phyloP scores from a whole-genome alignment of 2,329 filamentous ascomycete species.

The Exophiala sp. region DNA sequence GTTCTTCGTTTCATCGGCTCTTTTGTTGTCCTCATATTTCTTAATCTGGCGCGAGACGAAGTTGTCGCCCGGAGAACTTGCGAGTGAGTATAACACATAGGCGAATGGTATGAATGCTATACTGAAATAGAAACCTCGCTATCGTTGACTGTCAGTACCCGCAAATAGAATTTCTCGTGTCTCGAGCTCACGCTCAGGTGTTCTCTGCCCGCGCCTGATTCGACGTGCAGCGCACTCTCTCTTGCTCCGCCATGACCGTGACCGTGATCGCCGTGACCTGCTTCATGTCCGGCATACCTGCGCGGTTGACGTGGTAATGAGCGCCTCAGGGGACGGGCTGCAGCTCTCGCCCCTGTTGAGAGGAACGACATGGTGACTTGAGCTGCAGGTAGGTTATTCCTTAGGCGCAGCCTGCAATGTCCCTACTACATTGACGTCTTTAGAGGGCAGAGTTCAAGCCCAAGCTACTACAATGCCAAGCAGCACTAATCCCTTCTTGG shows the following conservation, averaged over 20 bases:
- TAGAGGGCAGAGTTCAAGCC: not conserved
- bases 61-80: constrained; percentile 24
- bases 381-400: constrained; percentile 16
- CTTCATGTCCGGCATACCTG: constrained; percentile 43
- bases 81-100: constrained; percentile 42
- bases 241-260: constrained; percentile 30
- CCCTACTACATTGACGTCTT: constrained; percentile 5
- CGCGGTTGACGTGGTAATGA: constrained; percentile 33
- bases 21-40: constrained; percentile 37
- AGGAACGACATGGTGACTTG: constrained; percentile 22
- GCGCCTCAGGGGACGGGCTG: constrained; percentile 26
- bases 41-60: constrained; percentile 19
- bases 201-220: constrained; percentile 43
- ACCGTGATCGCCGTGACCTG: constrained; percentile 29
- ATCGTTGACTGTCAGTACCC: constrained; percentile 20
- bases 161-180: constrained; percentile 3
- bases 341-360: constrained; percentile 28
- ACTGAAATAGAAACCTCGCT: constrained; percentile 49
- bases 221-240: constrained; percentile 32
- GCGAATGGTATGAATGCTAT: constrained; percentile 42
- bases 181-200: constrained; percentile 42
- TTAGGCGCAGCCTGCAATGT: not conserved
- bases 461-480: constrained; percentile 1
- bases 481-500: not conserved
- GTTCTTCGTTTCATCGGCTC: constrained; percentile 56